Percentiles rank a stretch among this genome's conserved stretches.
These are phyloP conservation scores for Talaromyces nanjingensis DNA, from an alignment of 495 filamentous ascomycete species.

Conservation along the genomic window DNA sequence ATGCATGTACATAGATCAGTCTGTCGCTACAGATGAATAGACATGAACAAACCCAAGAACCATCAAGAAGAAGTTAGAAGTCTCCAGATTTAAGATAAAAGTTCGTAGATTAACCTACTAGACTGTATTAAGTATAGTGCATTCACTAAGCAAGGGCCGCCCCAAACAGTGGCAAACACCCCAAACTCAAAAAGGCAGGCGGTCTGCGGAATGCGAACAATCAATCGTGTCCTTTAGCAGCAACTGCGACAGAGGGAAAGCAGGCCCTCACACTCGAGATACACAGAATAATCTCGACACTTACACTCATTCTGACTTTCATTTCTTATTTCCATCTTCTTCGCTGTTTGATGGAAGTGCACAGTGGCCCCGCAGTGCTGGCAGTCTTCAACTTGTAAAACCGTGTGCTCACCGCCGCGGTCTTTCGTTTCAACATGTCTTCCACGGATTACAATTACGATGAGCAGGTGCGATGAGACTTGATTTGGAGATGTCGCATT, in stretches of 20 bases:
- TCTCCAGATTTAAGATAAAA: background rate
- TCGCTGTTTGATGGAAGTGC: background rate
- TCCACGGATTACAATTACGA: slow-evolving; percentile 93
- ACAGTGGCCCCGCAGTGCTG: background rate
- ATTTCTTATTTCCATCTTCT: background rate
- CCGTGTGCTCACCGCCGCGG: background rate
- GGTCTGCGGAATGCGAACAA: slow-evolving; percentile 15
- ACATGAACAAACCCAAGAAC: background rate
- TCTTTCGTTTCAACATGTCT: slow-evolving; percentile 56
- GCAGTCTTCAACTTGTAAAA: slow-evolving; percentile 5
- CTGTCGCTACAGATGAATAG: slow-evolving; percentile 2
- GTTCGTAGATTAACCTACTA: background rate
- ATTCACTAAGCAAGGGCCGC: slow-evolving; percentile 1
- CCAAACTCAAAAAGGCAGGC: slow-evolving; percentile 17
- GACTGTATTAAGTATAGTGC: background rate
- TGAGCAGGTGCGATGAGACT: slow-evolving; percentile 56
- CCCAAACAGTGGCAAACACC: background rate
- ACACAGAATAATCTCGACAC: background rate
- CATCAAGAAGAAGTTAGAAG: background rate
- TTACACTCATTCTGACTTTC: background rate
- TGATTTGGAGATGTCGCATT: background rate
- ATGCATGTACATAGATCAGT: slow-evolving; percentile 4
- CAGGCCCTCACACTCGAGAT: background rate
- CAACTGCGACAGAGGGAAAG: background rate
- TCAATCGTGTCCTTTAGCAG: slow-evolving; percentile 10